Evolutionary conservation across 495 filamentous ascomycete species (phyloP), one percentile per base, ranked within the genome.

Genomic region (Penicillium mononematosum): DNA sequence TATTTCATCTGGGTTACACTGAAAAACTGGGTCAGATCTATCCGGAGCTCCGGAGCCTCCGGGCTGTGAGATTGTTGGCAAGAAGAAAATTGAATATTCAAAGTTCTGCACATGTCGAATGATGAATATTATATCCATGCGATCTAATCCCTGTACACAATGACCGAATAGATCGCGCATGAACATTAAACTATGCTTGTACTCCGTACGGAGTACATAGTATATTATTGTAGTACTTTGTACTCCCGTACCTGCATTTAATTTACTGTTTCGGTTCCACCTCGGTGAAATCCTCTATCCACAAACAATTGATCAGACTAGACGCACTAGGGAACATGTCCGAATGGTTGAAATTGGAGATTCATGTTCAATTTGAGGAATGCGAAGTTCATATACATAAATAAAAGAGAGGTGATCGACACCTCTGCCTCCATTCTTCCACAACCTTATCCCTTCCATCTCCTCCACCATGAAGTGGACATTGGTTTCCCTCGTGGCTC

Each of bases 401-500:
- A 43, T 59, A 56, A 48, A 55, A 25, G 11, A 34, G 31, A 27
- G 43, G 42, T 32, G 58, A 64, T 64, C 62, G 55, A 45, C 62
- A 56, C 41, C 29, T 42, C 29, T 22, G 8, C 34, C 55, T 53
- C 48, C 49, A 43, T 25, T 47, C 44, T 52, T 36, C 22, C 27
- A 31, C 45, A 43, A 50, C 7, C 45, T 45, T 44, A 47, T 45
- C 45, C 36, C 49, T 50, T 59, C 36, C 39, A 36, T 25, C 47
- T 46, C 41, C 56, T 42, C 50, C 57, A 68, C 47, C 49, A 73
- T 73, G 70, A 71, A 73, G 66, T 68, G 62, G 64, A 43, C 52
- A 34, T 56, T 66, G 22, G 48, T 55, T 25, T 56, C 60, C 16
- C 22, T 65, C 16, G 62, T 61, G 48, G 64, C 68, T 49, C 57